These are phyloP conservation scores for Rhodomyrtus tomentosa DNA, from an alignment of 345 rosid genomes.

Conservation along the genomic window DNA sequence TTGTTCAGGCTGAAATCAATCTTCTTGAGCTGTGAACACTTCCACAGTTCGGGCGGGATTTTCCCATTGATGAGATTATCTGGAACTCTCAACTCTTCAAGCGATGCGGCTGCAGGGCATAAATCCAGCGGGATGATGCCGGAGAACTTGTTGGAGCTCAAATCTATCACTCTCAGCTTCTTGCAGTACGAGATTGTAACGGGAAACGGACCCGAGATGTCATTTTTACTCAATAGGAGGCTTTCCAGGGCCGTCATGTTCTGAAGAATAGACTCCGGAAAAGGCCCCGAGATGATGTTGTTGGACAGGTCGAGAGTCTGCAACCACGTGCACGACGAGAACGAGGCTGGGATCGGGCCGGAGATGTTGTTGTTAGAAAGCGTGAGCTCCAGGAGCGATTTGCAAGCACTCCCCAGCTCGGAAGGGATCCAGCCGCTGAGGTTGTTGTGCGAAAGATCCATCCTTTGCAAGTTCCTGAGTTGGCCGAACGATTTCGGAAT, in stretches of 20 bases:
- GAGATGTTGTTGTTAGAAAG: conserved; percentile 69
- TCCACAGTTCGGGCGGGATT: conserved; percentile 62
- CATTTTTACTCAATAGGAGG: conserved; percentile 56
- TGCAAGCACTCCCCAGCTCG: conserved; percentile 60
- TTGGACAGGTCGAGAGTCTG: conserved; percentile 70
- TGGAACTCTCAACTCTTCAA: conserved; percentile 74
- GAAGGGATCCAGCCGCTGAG: conserved; percentile 77
- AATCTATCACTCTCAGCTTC: conserved; percentile 45
- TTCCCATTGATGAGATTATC: conserved; percentile 65
- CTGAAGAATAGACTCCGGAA: conserved; percentile 45
- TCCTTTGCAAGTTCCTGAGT: conserved; percentile 37
- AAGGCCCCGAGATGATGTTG: conserved; percentile 72
- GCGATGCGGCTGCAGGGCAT: conserved; percentile 70
- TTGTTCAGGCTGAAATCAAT: conserved; percentile 82
- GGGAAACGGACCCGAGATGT: conserved; percentile 64
- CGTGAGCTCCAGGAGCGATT: conserved; percentile 43
- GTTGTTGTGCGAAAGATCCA: conserved; percentile 70
- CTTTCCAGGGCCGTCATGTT: conserved; percentile 48
- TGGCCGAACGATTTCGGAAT: conserved; percentile 51
- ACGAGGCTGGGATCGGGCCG: conserved; percentile 53
- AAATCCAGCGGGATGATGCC: conserved; percentile 66
- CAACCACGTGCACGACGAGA: conserved; percentile 61
- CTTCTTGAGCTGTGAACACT: conserved; percentile 55
- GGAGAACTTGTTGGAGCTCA: conserved; percentile 66
- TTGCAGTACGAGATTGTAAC: conserved; percentile 56